Base-by-base conservation (phyloP, 2,329 filamentous ascomycete genomes). In the Colletotrichum zoysiae region DNA sequence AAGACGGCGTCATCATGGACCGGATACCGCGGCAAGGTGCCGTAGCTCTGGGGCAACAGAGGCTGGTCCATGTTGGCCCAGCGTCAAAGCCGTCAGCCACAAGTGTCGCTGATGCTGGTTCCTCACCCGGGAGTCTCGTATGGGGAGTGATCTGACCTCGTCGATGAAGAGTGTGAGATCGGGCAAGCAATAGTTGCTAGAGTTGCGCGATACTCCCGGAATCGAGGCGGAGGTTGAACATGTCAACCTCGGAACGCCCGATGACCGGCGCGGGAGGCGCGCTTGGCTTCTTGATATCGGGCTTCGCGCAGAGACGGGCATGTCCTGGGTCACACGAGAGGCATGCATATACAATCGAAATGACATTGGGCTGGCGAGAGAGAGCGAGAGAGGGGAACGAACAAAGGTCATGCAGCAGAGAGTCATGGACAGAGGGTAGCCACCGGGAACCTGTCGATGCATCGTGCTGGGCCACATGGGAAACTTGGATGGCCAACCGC, bases 1-100 rank as follows among this genome's bases (percentile, higher is more conserved):
- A 88, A 89, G 50, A 79, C 73, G 14, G 83, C 80, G 63, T 85
- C 77, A 70, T 87, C 82, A 74, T 84, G 82, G 11, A 59, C 16
- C 12, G 61, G 59, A 35, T 75, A 73, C 18, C 57, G 68, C 23
- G 74, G 56, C 59, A 61, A 38, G n/a, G 57, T 55, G 44, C 53
- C 59, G 33, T 65, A 55, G 33, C 53, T 60, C 53, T 33, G 48
- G 26, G 70, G 73, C 14, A 74, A 35, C 0, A 73, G 60, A 9
- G 64, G 64, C 23, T 69, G 26, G 26, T 51, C 58, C 69, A 71
- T 71, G 14, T 12, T n/a, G 64, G 38, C 23, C 12, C 5, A 5
- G 16, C 20, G 50, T 44, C 30, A 42, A 3, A 46, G 2, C 7
- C 51, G 50, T 38, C 16, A 51, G 42, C 26, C 12, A 2, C 51